Evolutionary conservation across 345 rosid genomes (phyloP), one percentile per base, ranked within the genome.

Genomic region (Toxicodendron radicans): DNA sequence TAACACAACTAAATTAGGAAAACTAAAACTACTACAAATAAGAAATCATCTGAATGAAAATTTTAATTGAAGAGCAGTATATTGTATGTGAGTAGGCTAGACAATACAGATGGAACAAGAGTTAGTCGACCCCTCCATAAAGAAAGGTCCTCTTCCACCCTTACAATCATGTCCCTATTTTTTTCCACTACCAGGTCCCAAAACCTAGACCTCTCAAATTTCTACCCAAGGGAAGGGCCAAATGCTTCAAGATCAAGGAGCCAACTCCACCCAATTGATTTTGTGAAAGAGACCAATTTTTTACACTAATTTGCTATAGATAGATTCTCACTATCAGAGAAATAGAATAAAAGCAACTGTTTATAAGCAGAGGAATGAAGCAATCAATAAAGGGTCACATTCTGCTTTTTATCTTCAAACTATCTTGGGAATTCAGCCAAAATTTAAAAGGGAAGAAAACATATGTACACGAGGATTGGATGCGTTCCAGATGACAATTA

Each of bases 401-500:
- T 3, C 20, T n/a, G 27, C 32, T 51, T 4, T 21, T 3, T 3
- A 51, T 49, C 68, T 64, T 64, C 12, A 11, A 75, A 56, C 27
- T 24, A 53, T 30, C 41, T 20, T 62, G 33, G 14, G 20, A 62
- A 68, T 54, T 70, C 46, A 66, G 57, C 58, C 24, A 53, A 46
- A 41, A 54, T 21, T 58, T 38, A 41, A 24, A 52, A 18, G 16
- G 16, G 21, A 62, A 69, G 58, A 58, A 14, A 62, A 16, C n/a
- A 57, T 20, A 73, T 20, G 45, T 20, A 27, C 24, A 38, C 13
- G 24, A 18, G 14, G 62, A 65, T 43, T n/a, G 17, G 52, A 58
- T 51, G 53, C 53, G 62, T 66, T 10, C 60, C n/a, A 41, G 72
- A 59, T 51, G 72, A n/a, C 21, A 20, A 78, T 30, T 24, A 20